Conservation (phyloP, 2,329 filamentous ascomycete species). For the Talaromyces sp. region DNA sequence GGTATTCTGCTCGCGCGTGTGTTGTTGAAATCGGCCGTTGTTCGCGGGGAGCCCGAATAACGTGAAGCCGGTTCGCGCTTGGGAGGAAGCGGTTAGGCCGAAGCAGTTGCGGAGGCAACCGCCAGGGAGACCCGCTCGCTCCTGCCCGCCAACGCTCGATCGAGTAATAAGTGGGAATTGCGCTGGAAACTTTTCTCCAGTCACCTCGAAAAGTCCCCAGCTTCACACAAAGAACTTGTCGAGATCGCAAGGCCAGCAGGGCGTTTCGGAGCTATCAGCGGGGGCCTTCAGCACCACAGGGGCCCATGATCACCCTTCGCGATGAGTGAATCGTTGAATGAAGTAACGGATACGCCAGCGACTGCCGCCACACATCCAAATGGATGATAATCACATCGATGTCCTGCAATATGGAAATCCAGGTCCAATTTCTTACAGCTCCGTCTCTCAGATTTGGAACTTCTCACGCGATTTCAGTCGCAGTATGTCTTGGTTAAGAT, state of each 20-base stretch:
- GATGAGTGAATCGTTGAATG: constrained; percentile 4
- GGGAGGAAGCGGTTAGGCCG: not conserved
- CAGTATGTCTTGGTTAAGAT: constrained; percentile 15
- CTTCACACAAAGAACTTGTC: not conserved
- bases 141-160: constrained; percentile 15
- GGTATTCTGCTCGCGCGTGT: not conserved
- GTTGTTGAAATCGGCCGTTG: not conserved
- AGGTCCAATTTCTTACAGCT: constrained; percentile 47
- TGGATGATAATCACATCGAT: constrained; percentile 48
- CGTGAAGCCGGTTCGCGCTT: not conserved
- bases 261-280: not conserved
- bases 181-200: not conserved
- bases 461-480: constrained; percentile 37
- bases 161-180: not conserved
- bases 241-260: not conserved
- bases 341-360: constrained; percentile 2
- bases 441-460: constrained; percentile 45
- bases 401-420: constrained; percentile 56
- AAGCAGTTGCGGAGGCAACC: constrained; percentile 21
- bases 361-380: constrained; percentile 35
- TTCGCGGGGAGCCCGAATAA: not conserved
- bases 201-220: not conserved
- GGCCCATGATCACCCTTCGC: not conserved
- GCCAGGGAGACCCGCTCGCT: not conserved
- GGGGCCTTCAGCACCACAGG: not conserved